Base-by-base conservation (phyloP, 202 grass and related monocot genomes). In the Elaeis oleifera region DNA sequence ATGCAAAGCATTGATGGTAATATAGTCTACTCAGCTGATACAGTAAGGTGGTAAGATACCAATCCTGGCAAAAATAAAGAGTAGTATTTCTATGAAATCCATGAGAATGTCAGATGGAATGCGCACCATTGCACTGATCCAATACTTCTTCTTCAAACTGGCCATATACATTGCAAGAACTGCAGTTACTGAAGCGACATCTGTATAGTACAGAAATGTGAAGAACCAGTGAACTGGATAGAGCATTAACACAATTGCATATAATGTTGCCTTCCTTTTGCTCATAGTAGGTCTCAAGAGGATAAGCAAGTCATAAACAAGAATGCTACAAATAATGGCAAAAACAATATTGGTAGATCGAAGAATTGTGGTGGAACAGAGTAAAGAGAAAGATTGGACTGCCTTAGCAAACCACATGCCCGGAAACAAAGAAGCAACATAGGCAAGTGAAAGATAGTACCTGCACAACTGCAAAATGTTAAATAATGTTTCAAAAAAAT, bases 181-280 rank as follows among this genome's bases (percentile, higher is more conserved):
- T 62, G 81, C 72, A 36, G 79, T 79, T 50, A 97, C 71, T 76
- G 92, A 97, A 59, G 92, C 79, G 0, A 89, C 82, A 79, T 91
- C 92, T 29, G 92, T 97, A 61, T 91, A 97, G 74, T 91, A 91
- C 61, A 97, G 74, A 77, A 97, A 97, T 56, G 84, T 81, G 75
- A 97, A 97, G 79, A 97, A 97, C 84, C 92, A 97, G 61, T 89
- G 84, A 75, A 91, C 50, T 53, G 88, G 92, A 63, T 92, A 97
- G 69, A 89, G 58, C 49, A 79, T 54, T 65, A 89, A 66, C 56
- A 89, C 27, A 72, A 92, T 86, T 66, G 84, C 65, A 81, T 82
- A 97, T 9, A 4, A 69, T 51, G 82, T 82, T 61, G 84, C 84
- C 49, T 89, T 97, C 74, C 25, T 70, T 57, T 89, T 67, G 53